These are phyloP conservation scores for Peronospora belbahrii DNA, from an alignment of 352 stramenopile genomes.

Conservation along the genomic window DNA sequence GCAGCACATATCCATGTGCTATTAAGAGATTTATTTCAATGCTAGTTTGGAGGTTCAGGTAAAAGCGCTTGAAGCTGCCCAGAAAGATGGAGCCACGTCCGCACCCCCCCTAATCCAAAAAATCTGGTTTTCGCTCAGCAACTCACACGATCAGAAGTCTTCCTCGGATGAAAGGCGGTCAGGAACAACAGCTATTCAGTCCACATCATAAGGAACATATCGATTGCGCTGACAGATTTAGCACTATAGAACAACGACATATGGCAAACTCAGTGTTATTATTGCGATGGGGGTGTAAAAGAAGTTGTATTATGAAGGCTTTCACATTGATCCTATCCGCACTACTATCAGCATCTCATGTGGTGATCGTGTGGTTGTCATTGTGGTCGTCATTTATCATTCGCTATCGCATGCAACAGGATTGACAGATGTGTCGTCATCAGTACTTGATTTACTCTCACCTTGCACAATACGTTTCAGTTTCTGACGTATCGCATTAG, in stretches of 20 bases:
- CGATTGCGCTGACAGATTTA: slow-evolving; percentile 27
- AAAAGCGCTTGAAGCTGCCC: slow-evolving; percentile 60
- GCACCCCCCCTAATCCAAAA: too few species aligned
- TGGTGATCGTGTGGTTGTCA: slow-evolving; percentile 50
- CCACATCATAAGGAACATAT: slow-evolving; percentile 24
- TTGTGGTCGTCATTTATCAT: slow-evolving; percentile 51
- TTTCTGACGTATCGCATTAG: too few species aligned
- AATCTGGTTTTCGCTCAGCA: slow-evolving; percentile 21
- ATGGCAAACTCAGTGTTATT: slow-evolving; percentile 29
- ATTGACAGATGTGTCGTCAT: slow-evolving; percentile 24
- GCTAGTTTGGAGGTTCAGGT: slow-evolving; percentile 60
- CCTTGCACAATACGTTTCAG: too few species aligned
- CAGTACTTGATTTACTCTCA: too few species aligned
- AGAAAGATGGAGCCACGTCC: slow-evolving; percentile 53
- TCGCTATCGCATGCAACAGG: slow-evolving; percentile 24
- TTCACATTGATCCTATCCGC: slow-evolving; percentile 76
- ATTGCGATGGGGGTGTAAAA: slow-evolving; percentile 51
- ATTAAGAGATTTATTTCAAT: slow-evolving; percentile 68
- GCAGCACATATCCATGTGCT: slow-evolving; percentile 42
- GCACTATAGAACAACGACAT: slow-evolving; percentile 19
- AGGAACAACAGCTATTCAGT: slow-evolving; percentile 10
- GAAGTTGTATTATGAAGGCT: slow-evolving; percentile 88
- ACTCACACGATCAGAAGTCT: slow-evolving; percentile 28
- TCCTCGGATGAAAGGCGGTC: slow-evolving; percentile 18
- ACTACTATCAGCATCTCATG: slow-evolving; percentile 83